Evolutionary conservation across 805 yeast genomes (phyloP), one percentile per base, ranked within the genome.

Genomic region (Myxozyma monticola): DNA sequence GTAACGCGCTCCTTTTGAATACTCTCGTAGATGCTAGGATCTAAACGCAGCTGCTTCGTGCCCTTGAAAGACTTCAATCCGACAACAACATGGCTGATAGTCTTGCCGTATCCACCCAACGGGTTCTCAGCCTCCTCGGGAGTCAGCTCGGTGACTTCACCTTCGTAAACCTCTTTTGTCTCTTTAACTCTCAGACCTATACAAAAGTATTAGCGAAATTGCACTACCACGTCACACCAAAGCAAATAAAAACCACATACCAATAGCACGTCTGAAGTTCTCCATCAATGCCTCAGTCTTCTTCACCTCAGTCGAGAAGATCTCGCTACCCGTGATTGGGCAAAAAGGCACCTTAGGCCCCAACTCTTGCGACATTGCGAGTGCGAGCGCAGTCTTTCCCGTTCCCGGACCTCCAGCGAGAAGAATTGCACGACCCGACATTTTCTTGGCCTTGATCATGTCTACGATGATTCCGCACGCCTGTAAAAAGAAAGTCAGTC

Each of bases 341-440:
- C 96, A 90, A 67, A 93, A 93, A 40, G 99, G 99, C 47, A 93
- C 98, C 65, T 91, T 89, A 34, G 95, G 93, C 3, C 99, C 99
- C 62, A 93, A 76, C 67, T 88, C 96, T 68, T 93, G 98, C 2
- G 97, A 88, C 49, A 93, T 83, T 1, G 97, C 99, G 62, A 93
- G 76, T 0, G 98, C 98, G 63, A 93, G 77, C 0, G 99, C 99
- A 2, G 99, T 93, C 68, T 93, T 93, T 66, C 99, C 99, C 4
- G 98, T 91, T 0, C 98, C 96, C 8, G 99, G 98, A 4, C 96
- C 95, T 45, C 99, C 99, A 0, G 99, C 98, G 47, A 93, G 76
- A 53, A 93, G 71, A 44, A 93, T 82, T n/a, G 96, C 98, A 65
- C 91, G 86, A 25, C 99, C 99, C 44, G 95, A 85, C 84, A 93